Evolutionary conservation across 306 rosid species (phyloP), one percentile per base, ranked within the genome.

Genomic region (Quercus rubra): DNA sequence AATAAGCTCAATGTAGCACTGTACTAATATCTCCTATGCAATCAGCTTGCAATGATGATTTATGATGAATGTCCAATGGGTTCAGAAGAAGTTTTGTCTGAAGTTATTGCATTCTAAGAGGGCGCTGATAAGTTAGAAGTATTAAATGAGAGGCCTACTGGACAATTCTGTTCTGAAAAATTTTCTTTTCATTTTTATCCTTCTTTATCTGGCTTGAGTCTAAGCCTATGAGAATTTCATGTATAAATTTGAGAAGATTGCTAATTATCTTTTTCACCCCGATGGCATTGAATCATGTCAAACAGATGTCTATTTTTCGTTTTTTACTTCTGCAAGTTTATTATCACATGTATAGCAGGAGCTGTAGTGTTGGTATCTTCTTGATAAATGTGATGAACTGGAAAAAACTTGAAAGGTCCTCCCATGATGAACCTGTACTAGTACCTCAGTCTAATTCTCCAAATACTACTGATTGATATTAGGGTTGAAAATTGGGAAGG

Each of bases 41-140:
- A 57, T 66, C 83, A 80, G 78, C 70, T 80, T 51, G 74, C 68
- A 66, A 51, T 54, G 43, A 55, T 5, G 71, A 73, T 74, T 21
- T 31, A 2, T 62, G 38, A 62, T 62, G 69, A 62, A 62, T 15
- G 28, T 27, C 69, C 38, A 27, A 62, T 25, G 9, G 18, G 69
- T 25, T 27, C 8, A 8, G 69, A 25, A 27, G 38, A 62, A 5
- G 69, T 62, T 25, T 62, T 25, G 28, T 27, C 38, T 33, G 23
- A 27, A 25, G 38, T 62, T 62, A 30, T 62, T 62, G n/a, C 69
- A 25, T 27, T 62, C 68, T 25, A 13, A 25, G 33, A 61, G 27
- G 68, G 1, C 3, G 68, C 68, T 4, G 17, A 61, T 61, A 61
- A 23, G 12, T 20, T 61, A 61, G 19, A 61, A 61, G 63, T 57